Conservation (phyloP, 192 early-diverging fungal species). For the Gamsiella multidivaricata region DNA sequence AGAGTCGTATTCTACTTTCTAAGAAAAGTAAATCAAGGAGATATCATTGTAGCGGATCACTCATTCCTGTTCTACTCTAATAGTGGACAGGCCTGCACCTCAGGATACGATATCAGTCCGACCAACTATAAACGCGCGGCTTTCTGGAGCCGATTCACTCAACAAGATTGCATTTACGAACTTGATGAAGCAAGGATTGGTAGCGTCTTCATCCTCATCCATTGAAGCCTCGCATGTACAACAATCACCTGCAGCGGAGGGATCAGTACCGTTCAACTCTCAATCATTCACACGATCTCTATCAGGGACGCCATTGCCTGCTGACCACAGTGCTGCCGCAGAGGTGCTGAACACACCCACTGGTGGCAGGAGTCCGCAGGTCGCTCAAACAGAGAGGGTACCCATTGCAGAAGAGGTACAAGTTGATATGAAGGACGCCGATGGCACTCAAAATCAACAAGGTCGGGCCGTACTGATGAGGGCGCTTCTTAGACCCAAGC, state of each 20-base stretch:
- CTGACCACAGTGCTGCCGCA: constrained; percentile 47
- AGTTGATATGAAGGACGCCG: background rate
- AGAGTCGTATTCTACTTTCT: too few species aligned
- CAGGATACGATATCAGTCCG: constrained; percentile 43
- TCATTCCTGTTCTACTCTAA: too few species aligned
- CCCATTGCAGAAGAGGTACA: constrained; percentile 13
- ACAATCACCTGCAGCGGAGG: background rate
- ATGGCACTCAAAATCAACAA: background rate
- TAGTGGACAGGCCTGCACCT: constrained; percentile 20
- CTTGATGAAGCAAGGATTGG: constrained; percentile 29
- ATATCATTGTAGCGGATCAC: background rate
- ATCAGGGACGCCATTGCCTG: constrained; percentile 46
- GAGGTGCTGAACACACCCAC: constrained; percentile 46
- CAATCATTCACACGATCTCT: constrained; percentile 29
- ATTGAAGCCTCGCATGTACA: background rate
- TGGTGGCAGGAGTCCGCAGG: constrained; percentile 29
- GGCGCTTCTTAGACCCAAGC: constrained; percentile 55
- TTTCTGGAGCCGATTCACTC: constrained; percentile 19
- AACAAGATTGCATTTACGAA: constrained; percentile 27
- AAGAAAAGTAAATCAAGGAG: too few species aligned
- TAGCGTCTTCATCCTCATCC: background rate
- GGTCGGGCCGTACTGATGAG: constrained; percentile 30
- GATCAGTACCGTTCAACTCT: background rate
- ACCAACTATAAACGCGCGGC: background rate
- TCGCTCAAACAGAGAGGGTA: constrained; percentile 4